Base-by-base conservation (phyloP, 1,284 basidiomycete species). In the Earliella scabrosa region DNA sequence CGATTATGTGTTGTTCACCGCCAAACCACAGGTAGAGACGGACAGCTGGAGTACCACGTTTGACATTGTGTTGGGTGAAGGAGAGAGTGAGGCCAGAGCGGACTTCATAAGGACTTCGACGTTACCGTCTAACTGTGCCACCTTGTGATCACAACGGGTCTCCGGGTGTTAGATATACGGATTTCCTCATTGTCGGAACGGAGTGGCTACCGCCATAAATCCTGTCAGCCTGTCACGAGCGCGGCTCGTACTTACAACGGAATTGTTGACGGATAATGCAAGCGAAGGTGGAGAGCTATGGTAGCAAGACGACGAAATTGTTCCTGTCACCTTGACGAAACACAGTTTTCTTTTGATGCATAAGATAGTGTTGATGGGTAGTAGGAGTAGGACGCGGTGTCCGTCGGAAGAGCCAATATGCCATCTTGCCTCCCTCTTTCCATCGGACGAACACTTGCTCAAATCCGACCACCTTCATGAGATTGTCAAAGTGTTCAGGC, bases 381-480 rank as follows among this genome's bases (percentile, higher is more conserved):
- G 49, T 46, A 16, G 34, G 48, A 18, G 56, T 27, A 18, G 54
- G 51, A n/a, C 35, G 27, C 18, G 31, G 47, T 47, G 59, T 49
- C 77, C 83, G 88, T 34, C 71, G 77, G 66, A 83, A 90, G 3
- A 92, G 74, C 83, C 86, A 88, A 68, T 92, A 93, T 2, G 77
- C 83, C 85, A 93, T 90, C 70, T 88, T 92, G 4, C 90, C 86
- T 10, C 82, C 82, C 24, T 70, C 67, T 63, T 80, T 86, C 84
- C 86, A 91, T 52, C 80, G 78, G 47, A 80, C 78, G 48, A 80
- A 77, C 18, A 89, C 63, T 63, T 87, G 75, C 1, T 63, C 66
- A 66, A 94, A 94, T 0, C 92, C 92, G 1, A 94, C 67, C 3
- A 72, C 65, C 0, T 66, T 58, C 85, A 94, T 87, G 26, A 95